These are phyloP conservation scores for Mycena alexandri DNA, from an alignment of 768 basidiomycete genomes.

Conservation along the genomic window DNA sequence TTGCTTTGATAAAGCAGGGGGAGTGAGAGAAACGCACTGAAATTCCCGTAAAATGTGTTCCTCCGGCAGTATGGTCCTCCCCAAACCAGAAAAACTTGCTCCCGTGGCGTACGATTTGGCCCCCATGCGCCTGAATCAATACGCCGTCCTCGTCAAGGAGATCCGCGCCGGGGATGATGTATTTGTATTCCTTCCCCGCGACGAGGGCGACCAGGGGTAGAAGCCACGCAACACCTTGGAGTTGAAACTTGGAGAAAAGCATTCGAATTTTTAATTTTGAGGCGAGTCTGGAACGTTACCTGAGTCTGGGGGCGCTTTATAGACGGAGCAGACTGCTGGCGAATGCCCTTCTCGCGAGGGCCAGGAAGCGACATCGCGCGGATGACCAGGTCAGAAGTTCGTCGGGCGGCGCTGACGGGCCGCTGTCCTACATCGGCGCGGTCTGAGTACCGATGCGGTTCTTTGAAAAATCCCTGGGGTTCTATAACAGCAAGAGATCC, in stretches of 20 bases:
- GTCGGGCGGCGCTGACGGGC: slow-evolving; percentile 17
- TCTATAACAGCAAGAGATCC: no score
- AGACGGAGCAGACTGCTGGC: background rate
- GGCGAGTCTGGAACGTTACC: slow-evolving; percentile 5
- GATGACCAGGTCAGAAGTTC: slow-evolving; percentile 32
- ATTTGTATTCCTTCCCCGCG: slow-evolving; percentile 27
- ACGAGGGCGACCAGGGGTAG: slow-evolving; percentile 28
- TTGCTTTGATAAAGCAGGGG: slow-evolving; percentile 7
- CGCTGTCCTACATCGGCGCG: no score
- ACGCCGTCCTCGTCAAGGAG: slow-evolving; percentile 26
- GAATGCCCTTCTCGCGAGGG: no score
- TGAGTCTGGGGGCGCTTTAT: no score
- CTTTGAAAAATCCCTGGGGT: no score
- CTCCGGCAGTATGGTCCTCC: slow-evolving; percentile 25
- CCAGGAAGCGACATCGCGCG: slow-evolving; percentile 11
- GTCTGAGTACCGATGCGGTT: no score
- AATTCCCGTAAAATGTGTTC: slow-evolving; percentile 26
- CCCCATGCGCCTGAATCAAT: slow-evolving; percentile 32
- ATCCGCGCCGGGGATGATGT: slow-evolving; percentile 29
- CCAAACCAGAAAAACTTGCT: slow-evolving; percentile 31
- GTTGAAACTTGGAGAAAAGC: slow-evolving; percentile 21
- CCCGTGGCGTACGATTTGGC: slow-evolving; percentile 25
- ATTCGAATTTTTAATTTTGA: slow-evolving; percentile 19
- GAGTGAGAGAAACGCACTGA: slow-evolving; percentile 24
- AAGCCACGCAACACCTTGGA: slow-evolving; percentile 25